Evolutionary conservation across 306 rosid genomes (phyloP).

Genomic region (Arachis hypogaea): DNA sequence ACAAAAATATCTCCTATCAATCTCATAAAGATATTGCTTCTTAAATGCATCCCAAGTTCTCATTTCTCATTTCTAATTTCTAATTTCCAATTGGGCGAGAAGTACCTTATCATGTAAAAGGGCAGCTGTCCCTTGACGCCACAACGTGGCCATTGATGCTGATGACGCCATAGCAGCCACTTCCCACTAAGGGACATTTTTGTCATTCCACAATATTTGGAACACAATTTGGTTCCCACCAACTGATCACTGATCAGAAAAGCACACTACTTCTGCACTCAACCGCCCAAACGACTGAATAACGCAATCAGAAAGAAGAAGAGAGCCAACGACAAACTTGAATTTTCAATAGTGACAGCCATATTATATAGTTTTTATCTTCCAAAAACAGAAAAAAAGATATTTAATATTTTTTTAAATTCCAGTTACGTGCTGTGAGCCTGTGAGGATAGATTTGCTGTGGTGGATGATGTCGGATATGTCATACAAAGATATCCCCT

Average conservation of each 20-base stretch:
- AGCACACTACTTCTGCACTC: conserved; percentile 8
- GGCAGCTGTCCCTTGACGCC: not conserved
- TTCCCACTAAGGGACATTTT: not conserved
- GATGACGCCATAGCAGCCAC: not conserved
- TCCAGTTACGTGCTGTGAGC: not conserved
- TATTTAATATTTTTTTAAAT: not conserved
- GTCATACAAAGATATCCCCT: not conserved
- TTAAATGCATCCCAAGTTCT: not conserved
- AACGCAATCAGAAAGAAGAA: not conserved
- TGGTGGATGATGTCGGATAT: not conserved
- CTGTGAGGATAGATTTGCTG: conserved; percentile 18
- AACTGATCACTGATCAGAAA: conserved; percentile 10
- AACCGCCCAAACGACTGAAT: conserved; percentile 8
- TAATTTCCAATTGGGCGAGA: not conserved
- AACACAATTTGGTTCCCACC: not conserved
- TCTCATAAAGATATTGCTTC: not conserved
- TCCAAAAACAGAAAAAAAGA: too few relatives aligned
- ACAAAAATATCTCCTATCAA: not conserved
- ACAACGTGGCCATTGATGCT: conserved; percentile 7
- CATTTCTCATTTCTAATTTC: too few relatives aligned
- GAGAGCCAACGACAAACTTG: not conserved
- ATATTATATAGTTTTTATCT: not conserved
- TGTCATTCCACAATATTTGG: not conserved
- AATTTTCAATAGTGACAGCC: not conserved
- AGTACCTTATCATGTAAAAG: not conserved